A percentile compares a stretch with the other conserved stretches of the same genome.
Conservation (phyloP, 169 alveolate species). For the Plasmodium knowlesi region DNA sequence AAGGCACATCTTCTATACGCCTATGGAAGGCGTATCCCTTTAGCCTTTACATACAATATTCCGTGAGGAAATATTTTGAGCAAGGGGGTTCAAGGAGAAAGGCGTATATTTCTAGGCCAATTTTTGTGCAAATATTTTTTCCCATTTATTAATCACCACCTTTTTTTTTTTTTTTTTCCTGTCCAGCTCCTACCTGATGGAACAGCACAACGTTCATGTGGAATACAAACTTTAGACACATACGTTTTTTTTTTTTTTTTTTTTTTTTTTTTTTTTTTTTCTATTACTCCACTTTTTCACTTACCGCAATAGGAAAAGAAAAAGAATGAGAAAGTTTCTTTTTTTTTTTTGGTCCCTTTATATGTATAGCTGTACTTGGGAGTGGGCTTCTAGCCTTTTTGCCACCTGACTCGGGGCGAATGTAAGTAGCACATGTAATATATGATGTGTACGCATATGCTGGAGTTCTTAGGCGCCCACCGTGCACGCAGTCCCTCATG, state of each 20-base stretch:
- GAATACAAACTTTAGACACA: conserved; percentile 4
- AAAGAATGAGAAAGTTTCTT: background rate
- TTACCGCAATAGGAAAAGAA: background rate
- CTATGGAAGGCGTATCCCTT: background rate
- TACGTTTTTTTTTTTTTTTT: background rate
- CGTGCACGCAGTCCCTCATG: background rate
- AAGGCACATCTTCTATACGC: background rate
- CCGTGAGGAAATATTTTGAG: background rate
- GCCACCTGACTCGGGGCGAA: background rate
- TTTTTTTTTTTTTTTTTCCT: background rate
- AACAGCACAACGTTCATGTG: conserved; percentile 27
- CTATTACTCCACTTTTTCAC: background rate
- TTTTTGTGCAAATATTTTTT: background rate
- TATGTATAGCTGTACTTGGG: background rate
- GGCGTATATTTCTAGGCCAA: background rate
- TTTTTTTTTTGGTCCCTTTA: background rate
- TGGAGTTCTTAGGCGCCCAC: background rate
- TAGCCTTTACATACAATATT: background rate
- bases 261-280: background rate
- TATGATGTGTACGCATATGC: background rate
- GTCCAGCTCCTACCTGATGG: background rate
- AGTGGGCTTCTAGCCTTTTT: background rate
- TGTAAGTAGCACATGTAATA: background rate
- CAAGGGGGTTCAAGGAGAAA: background rate
- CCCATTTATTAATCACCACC: background rate